phyloP scores from a whole-genome alignment of 805 yeast species.

The Blastobotrys chiropterorum region DNA sequence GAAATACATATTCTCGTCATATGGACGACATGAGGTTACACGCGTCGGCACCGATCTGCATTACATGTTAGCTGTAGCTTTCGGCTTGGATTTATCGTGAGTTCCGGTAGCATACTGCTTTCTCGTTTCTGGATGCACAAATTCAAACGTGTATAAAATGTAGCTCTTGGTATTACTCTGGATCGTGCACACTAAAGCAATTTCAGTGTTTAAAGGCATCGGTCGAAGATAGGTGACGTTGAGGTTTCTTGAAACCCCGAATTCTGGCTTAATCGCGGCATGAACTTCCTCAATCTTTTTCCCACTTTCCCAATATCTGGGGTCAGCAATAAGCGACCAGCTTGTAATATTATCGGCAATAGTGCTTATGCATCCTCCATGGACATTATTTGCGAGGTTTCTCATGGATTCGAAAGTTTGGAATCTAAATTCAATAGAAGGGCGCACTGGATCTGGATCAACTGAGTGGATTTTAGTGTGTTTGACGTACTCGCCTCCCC shows the following conservation, averaged over 20 bases:
- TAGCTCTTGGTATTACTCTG: conserved; percentile 25
- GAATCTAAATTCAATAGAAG: not conserved
- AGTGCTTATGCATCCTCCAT: conserved; percentile 32
- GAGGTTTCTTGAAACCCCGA: conserved; percentile 27
- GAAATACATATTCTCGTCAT: no score
- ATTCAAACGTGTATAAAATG: conserved; percentile 16
- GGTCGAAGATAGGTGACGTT: conserved; percentile 26
- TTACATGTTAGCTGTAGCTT: not conserved
- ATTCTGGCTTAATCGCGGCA: conserved; percentile 2
- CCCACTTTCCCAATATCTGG: conserved; percentile 19
- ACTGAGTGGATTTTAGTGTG: not conserved
- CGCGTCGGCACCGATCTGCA: no score
- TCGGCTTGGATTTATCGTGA: conserved; percentile 29
- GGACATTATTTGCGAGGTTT: conserved; percentile 15
- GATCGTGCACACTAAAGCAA: conserved; percentile 20
- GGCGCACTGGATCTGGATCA: not conserved
- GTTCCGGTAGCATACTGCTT: conserved; percentile 19
- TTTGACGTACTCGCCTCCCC: not conserved
- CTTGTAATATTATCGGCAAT: conserved; percentile 22
- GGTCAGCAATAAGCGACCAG: conserved; percentile 23
- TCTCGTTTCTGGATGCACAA: conserved; percentile 20
- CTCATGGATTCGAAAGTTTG: conserved; percentile 3
- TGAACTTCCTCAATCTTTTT: conserved; percentile 16
- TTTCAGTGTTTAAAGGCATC: conserved; percentile 21
- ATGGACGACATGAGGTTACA: no score